A percentile compares a stretch with the other conserved stretches of the same genome.
These are phyloP conservation scores for Mycena citricolor DNA, from an alignment of 1,284 basidiomycete genomes.

Conservation along the genomic window DNA sequence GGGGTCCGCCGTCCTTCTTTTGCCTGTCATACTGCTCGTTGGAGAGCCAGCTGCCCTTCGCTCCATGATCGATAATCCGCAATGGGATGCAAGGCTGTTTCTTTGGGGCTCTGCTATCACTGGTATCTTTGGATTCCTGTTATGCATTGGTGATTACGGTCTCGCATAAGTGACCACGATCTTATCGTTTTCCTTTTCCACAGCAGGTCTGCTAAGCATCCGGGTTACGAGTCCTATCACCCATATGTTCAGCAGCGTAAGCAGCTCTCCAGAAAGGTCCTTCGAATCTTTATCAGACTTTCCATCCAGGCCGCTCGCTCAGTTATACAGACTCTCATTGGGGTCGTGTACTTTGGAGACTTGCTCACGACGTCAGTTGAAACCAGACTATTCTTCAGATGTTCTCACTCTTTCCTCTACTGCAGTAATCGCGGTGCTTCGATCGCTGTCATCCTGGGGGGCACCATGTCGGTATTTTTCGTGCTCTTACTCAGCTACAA, in stretches of 20 bases:
- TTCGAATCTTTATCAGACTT: constrained; percentile 9
- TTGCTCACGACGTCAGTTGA: constrained; percentile 59
- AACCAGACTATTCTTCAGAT: not conserved
- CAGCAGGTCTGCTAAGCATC: constrained; percentile 66
- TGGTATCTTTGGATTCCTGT: constrained; percentile 70
- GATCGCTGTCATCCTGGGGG: constrained; percentile 59
- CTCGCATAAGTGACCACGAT: too few species aligned
- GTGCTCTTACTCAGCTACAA: constrained; percentile 1
- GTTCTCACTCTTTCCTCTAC: not conserved
- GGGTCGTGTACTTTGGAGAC: constrained; percentile 67
- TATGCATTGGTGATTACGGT: constrained; percentile 49
- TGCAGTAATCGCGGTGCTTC: constrained; percentile 59
- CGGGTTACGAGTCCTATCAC: constrained; percentile 73
- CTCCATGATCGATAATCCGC: constrained; percentile 35
- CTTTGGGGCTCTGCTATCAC: constrained; percentile 64
- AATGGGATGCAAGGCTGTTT: constrained; percentile 56
- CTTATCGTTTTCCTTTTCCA: too few species aligned
- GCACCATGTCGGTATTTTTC: constrained; percentile 56
- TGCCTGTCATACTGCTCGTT: constrained; percentile 58
- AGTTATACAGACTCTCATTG: constrained; percentile 71
- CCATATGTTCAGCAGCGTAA: constrained; percentile 74
- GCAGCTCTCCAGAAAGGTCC: constrained; percentile 27
- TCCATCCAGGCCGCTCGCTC: constrained; percentile 62
- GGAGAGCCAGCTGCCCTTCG: constrained; percentile 50
- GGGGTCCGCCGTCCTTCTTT: constrained; percentile 60